A percentile compares a stretch with the other conserved stretches of the same genome.
phyloP scores from a whole-genome alignment of 352 stramenopile species.

The Pythium folliculosum region DNA sequence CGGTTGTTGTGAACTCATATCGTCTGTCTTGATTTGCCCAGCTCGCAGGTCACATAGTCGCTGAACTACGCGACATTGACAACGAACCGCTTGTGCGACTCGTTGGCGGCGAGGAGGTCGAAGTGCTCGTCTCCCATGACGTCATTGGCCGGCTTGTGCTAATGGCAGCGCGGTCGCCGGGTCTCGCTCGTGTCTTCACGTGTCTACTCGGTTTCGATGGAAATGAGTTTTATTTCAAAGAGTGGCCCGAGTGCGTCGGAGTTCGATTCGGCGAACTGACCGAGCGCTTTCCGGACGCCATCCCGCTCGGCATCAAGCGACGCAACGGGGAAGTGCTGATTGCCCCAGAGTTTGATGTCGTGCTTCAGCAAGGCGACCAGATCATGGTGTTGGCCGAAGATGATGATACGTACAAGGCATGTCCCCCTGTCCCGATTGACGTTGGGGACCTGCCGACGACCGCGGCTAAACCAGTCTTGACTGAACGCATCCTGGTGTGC shows the following conservation, averaged over 20 bases:
- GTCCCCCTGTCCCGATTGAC: slow-evolving; percentile 42
- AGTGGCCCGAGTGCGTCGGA: slow-evolving; percentile 78
- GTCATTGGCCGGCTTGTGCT: slow-evolving; percentile 89
- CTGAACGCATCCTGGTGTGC: slow-evolving; percentile 84
- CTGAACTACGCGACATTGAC: slow-evolving; percentile 87
- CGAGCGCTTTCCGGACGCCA: slow-evolving; percentile 80
- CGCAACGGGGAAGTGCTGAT: slow-evolving; percentile 62
- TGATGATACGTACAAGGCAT: slow-evolving; percentile 85
- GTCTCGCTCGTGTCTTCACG: slow-evolving; percentile 70
- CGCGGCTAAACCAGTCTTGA: slow-evolving; percentile 23
- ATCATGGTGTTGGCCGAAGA: slow-evolving; percentile 88
- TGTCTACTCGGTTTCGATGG: slow-evolving; percentile 84
- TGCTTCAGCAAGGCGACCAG: slow-evolving; percentile 56
- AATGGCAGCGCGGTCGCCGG: slow-evolving; percentile 81
- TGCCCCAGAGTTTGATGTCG: slow-evolving; percentile 38
- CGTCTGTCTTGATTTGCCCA: too few species aligned
- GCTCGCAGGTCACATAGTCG: slow-evolving; percentile 80
- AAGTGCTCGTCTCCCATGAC: slow-evolving; percentile 87
- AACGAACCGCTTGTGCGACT: slow-evolving; percentile 81
- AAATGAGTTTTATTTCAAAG: slow-evolving; percentile 90
- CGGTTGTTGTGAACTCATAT: neutral
- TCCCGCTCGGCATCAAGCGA: slow-evolving; percentile 77
- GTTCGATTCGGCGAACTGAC: slow-evolving; percentile 63
- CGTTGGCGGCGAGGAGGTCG: slow-evolving; percentile 74
- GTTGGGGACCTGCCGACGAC: slow-evolving; percentile 34